Percentiles rank a stretch among this genome's conserved stretches.
Evolutionary conservation across 1,139 yeast genomes (phyloP).

Genomic region (Komagataea norvegica): DNA sequence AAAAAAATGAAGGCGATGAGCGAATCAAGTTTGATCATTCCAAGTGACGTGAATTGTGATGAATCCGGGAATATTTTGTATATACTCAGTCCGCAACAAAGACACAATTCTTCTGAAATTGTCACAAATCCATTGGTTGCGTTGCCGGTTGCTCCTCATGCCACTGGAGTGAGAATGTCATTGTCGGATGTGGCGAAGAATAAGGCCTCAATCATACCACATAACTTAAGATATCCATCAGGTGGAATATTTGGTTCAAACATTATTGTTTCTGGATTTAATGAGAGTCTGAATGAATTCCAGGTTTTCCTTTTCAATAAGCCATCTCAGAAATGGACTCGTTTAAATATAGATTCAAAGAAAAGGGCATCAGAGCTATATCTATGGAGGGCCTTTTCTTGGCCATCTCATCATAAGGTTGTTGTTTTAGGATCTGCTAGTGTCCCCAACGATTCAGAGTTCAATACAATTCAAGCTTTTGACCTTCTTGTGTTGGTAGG

Average conservation of each 20-base stretch:
- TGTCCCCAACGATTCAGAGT: slow-evolving; percentile 41
- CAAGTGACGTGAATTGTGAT: slow-evolving; percentile 12
- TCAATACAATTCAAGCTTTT: slow-evolving; percentile 55
- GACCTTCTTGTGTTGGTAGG: slow-evolving; percentile 55
- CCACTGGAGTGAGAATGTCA: slow-evolving; percentile 29
- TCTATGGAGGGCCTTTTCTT: slow-evolving; percentile 63
- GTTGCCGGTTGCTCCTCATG: slow-evolving; percentile 29
- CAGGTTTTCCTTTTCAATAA: slow-evolving; percentile 57
- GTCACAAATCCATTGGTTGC: slow-evolving; percentile 28
- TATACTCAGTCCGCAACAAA: slow-evolving; percentile 15
- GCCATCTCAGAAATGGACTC: slow-evolving; percentile 62
- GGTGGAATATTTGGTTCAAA: slow-evolving; percentile 64
- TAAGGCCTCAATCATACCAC: slow-evolving; percentile 23
- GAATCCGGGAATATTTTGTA: slow-evolving; percentile 14
- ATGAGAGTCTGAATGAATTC: slow-evolving; percentile 34
- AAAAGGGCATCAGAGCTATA: slow-evolving; percentile 42
- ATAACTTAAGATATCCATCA: slow-evolving; percentile 47
- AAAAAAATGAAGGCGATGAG: slow-evolving; percentile 14
- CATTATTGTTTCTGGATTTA: slow-evolving; percentile 54
- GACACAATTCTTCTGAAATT: slow-evolving; percentile 1
- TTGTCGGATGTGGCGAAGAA: slow-evolving; percentile 13
- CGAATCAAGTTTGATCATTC: slow-evolving; percentile 16
- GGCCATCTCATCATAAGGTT: slow-evolving; percentile 74
- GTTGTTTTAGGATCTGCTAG: slow-evolving; percentile 40
- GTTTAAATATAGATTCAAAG: slow-evolving; percentile 38